Conservation (phyloP, 768 basidiomycete species). For the Tylopilus plumbeoviolaceoides region DNA sequence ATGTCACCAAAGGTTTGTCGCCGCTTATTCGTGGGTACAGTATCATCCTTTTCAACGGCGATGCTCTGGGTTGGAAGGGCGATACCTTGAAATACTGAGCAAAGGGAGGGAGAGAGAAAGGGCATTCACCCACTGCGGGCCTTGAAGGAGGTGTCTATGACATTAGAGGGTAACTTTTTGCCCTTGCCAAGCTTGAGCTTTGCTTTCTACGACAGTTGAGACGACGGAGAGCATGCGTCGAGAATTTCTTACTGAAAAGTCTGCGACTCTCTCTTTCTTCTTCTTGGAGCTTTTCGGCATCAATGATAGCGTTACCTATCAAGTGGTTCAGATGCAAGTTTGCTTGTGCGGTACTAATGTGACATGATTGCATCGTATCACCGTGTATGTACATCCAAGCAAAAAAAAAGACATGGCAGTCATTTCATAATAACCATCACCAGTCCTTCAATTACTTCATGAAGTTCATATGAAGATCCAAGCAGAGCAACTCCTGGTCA, state of each 20-base stretch:
- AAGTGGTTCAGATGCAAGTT: not conserved
- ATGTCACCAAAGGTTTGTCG: constrained; percentile 77
- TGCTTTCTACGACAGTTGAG: constrained; percentile 63
- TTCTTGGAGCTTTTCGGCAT: constrained; percentile 91
- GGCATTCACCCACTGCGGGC: constrained; percentile 65
- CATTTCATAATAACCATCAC: constrained; percentile 18
- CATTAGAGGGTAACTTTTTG: constrained; percentile 77
- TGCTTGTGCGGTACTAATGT: not conserved
- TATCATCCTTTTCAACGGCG: constrained; percentile 47
- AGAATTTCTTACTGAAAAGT: constrained; percentile 62
- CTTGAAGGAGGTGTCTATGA: constrained; percentile 94
- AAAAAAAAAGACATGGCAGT: not conserved
- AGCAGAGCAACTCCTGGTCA: constrained; percentile 75
- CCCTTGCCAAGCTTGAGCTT: constrained; percentile 97
- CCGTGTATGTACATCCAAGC: constrained; percentile 6
- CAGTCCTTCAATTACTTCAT: constrained; percentile 35
- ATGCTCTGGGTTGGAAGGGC: constrained; percentile 86
- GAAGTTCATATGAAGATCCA: constrained; percentile 79
- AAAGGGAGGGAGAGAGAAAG: not conserved
- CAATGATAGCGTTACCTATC: constrained; percentile 4
- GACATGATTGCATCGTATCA: not conserved
- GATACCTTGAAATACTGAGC: constrained; percentile 57
- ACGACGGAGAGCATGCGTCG: not conserved
- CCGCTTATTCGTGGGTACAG: constrained; percentile 68
- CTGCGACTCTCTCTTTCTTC: constrained; percentile 81